Evolutionary conservation across 169 alveolate species (phyloP).

Genomic region (Cryptosporidium xiaoi): DNA sequence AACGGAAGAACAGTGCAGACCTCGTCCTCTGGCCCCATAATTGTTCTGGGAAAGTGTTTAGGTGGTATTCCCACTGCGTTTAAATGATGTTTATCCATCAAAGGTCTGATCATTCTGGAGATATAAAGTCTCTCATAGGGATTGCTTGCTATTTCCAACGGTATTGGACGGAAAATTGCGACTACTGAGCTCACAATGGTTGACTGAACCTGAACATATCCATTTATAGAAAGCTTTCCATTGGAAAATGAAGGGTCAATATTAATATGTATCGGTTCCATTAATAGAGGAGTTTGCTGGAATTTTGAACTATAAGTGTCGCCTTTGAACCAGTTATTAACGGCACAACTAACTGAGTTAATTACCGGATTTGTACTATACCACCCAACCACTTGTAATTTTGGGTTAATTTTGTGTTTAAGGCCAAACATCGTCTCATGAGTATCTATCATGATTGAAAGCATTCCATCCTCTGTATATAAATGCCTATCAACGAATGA

Average conservation of each 20-base stretch:
- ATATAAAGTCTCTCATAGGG: conserved; percentile 63
- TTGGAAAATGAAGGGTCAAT: conserved; percentile 90
- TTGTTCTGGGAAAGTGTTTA: conserved; percentile 46
- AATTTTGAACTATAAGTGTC: conserved; percentile 84
- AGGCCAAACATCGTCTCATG: conserved; percentile 91
- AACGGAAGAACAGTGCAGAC: conserved; percentile 63
- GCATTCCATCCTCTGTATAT: conserved; percentile 90
- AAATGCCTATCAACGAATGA: conserved; percentile 92
- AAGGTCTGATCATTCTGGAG: conserved; percentile 41
- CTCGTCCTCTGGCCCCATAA: conserved; percentile 69
- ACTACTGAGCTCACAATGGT: conserved; percentile 46
- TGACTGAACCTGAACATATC: conserved; percentile 47
- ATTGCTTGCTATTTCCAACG: conserved; percentile 61
- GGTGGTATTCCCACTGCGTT: conserved; percentile 71
- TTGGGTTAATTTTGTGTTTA: conserved; percentile 88
- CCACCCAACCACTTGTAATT: conserved; percentile 91
- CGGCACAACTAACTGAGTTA: conserved; percentile 91
- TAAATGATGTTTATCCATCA: conserved; percentile 57
- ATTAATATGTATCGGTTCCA: conserved; percentile 90
- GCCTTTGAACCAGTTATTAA: conserved; percentile 92
- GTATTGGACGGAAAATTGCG: conserved; percentile 44
- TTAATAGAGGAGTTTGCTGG: conserved; percentile 88
- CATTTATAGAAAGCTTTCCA: conserved; percentile 87
- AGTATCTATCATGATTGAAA: conserved; percentile 90
- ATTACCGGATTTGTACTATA: conserved; percentile 90